Conservation (phyloP, 495 filamentous ascomycete genomes). For the Achaetomiella virescens region DNA sequence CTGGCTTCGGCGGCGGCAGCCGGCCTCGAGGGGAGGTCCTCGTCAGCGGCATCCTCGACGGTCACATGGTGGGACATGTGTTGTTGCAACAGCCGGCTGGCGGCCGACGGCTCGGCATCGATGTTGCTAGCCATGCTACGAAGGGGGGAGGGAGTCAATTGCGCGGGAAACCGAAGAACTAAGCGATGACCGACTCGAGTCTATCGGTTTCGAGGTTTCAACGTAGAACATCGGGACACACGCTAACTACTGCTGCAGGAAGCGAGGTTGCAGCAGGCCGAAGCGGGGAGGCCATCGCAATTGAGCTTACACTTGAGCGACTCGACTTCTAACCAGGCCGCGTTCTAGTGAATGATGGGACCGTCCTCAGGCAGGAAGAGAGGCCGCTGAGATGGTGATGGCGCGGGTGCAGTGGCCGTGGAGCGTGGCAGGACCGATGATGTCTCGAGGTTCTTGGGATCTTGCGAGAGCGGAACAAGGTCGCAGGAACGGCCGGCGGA, state of each 20-base stretch:
- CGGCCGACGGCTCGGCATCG: conserved; percentile 47
- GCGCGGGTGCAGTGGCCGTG: too few species aligned
- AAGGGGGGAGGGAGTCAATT: not conserved
- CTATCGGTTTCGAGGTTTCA: too few species aligned
- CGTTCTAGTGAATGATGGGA: not conserved
- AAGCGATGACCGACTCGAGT: not conserved
- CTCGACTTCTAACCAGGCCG: not conserved
- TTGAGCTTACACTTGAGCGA: not conserved
- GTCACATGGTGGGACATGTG: conserved; percentile 64
- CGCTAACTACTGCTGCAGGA: too few species aligned
- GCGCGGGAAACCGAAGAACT: not conserved
- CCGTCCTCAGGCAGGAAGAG: not conserved
- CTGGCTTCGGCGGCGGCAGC: conserved; percentile 29
- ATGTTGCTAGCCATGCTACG: conserved; percentile 31
- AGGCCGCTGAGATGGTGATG: not conserved
- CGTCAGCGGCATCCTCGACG: conserved; percentile 74
- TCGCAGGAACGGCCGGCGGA: not conserved
- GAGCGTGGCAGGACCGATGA: too few species aligned
- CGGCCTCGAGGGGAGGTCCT: conserved; percentile 55
- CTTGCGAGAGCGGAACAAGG: not conserved
- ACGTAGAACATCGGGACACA: too few species aligned
- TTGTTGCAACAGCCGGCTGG: conserved; percentile 71
- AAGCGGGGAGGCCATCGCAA: not conserved
- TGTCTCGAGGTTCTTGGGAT: too few species aligned
- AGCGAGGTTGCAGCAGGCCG: too few species aligned